These are phyloP conservation scores for Xylaria sp. DNA, from an alignment of 2,329 filamentous ascomycete genomes.

Conservation along the genomic window DNA sequence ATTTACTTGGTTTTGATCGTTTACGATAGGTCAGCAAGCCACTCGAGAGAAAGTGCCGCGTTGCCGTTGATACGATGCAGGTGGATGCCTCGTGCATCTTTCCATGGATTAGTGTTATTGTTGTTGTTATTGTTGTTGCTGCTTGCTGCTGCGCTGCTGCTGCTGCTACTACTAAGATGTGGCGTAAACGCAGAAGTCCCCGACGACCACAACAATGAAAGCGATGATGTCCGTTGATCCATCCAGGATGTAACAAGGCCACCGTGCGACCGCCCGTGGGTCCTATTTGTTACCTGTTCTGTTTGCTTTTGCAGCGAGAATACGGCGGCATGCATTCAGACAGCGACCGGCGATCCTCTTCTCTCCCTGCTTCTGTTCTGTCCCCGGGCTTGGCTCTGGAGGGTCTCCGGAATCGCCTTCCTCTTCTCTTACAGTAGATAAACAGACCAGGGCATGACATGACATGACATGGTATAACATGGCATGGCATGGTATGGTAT, in stretches of 20 bases:
- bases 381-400: slow-evolving; percentile 17
- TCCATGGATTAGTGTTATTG: not conserved
- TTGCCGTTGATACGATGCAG: slow-evolving; percentile 7
- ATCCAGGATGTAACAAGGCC: slow-evolving; percentile 34
- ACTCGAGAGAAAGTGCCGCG: not conserved
- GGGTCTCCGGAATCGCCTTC: slow-evolving; percentile 19
- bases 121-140: not conserved
- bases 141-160: too few species aligned
- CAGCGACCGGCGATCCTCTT: slow-evolving; percentile 6
- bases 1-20: not conserved
- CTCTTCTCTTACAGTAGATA: slow-evolving; percentile 14
- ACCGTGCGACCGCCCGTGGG: slow-evolving; percentile 33
- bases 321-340: slow-evolving; percentile 21
- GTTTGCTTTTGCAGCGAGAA: slow-evolving; percentile 31
- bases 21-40: slow-evolving; percentile 22
- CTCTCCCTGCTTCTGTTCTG: not conserved
- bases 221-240: slow-evolving; percentile 21
- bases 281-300: slow-evolving; percentile 16
- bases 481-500: slow-evolving; percentile 3
- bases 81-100: slow-evolving; percentile 6
- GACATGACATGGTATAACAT: slow-evolving; percentile 3
- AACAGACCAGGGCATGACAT: slow-evolving; percentile 17
- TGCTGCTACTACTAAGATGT: slow-evolving; percentile 17
- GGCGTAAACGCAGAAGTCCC: slow-evolving; percentile 31
- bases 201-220: slow-evolving; percentile 17